Conservation (phyloP, 2,329 filamentous ascomycete species). For the Fusarium sp. region DNA sequence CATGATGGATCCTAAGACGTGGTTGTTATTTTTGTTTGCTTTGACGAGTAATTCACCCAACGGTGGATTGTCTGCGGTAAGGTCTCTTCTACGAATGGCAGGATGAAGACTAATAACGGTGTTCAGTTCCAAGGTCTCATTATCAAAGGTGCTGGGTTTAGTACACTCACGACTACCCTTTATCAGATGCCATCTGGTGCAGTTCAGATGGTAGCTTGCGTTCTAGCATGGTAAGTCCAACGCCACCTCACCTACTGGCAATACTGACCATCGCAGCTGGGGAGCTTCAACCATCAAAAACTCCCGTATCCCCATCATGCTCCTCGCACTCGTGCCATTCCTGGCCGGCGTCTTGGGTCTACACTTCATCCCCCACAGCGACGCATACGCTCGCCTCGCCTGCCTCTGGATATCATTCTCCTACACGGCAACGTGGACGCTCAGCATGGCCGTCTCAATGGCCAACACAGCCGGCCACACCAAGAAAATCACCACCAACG, state of each 20-base stretch:
- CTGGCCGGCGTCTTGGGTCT: conserved; percentile 27
- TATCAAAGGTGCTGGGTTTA: conserved; percentile 40
- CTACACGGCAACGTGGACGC: conserved; percentile 43
- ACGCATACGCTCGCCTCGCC: conserved; percentile 37
- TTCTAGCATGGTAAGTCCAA: conserved; percentile 28
- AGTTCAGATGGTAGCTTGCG: conserved; percentile 28
- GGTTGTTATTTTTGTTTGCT: conserved; percentile 66
- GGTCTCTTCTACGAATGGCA: too few relatives aligned
- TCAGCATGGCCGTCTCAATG: conserved; percentile 42
- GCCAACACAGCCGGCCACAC: conserved; percentile 51
- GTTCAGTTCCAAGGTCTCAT: conserved; percentile 39
- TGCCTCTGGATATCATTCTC: conserved; percentile 47
- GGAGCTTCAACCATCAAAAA: conserved; percentile 11
- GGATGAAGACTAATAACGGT: too few relatives aligned
- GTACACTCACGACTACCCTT: conserved; percentile 23
- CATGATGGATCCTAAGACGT: conserved; percentile 66
- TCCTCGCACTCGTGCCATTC: conserved; percentile 17
- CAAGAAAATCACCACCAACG: conserved; percentile 57
- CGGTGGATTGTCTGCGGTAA: conserved; percentile 53
- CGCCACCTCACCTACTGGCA: fast-evolving
- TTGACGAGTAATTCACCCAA: conserved; percentile 66
- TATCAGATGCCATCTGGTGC: conserved; percentile 39
- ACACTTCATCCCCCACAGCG: conserved; percentile 16
- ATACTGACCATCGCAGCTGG: conserved; percentile 12
- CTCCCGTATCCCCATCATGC: conserved; percentile 28